phyloP scores from a whole-genome alignment of 1,284 basidiomycete species.

The Leccinum griseonigrum region DNA sequence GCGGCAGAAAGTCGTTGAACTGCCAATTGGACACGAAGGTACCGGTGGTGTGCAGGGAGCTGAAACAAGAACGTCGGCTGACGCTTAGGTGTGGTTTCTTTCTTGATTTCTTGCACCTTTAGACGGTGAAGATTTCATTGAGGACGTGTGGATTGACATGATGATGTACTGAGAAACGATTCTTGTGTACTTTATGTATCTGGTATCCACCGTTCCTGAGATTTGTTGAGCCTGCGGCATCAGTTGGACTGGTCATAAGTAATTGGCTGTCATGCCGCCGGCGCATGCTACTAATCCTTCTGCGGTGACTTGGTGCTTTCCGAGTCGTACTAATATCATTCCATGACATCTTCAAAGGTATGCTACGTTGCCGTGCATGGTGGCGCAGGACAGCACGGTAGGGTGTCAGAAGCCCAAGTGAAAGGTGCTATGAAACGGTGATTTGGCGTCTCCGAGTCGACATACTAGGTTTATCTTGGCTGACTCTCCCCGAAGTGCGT shows the following conservation, averaged over 20 bases:
- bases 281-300: neutral
- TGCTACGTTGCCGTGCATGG: conserved; percentile 59
- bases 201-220: conserved; percentile 19
- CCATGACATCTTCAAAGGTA: conserved; percentile 12
- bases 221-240: neutral
- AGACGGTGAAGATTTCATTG: neutral
- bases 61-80: neutral
- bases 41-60: neutral
- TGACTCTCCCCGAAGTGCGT: conserved; percentile 40
- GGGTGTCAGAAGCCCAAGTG: conserved; percentile 43
- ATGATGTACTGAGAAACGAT: conserved; percentile 1
- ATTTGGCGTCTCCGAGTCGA: neutral
- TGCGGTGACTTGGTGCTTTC: neutral
- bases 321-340: neutral
- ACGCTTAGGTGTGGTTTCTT: conserved; percentile 14
- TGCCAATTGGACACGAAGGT: neutral
- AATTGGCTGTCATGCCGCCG: no score
- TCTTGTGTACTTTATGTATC: conserved; percentile 25
- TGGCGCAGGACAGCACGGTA: conserved; percentile 60
- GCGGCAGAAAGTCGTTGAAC: conserved; percentile 19
- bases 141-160: neutral
- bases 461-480: neutral
- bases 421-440: conserved; percentile 55
- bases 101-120: conserved; percentile 13
- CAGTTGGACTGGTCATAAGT: no score